Evolutionary conservation across 129 eudicot species (phyloP).

Genomic region (Arctium minus): DNA sequence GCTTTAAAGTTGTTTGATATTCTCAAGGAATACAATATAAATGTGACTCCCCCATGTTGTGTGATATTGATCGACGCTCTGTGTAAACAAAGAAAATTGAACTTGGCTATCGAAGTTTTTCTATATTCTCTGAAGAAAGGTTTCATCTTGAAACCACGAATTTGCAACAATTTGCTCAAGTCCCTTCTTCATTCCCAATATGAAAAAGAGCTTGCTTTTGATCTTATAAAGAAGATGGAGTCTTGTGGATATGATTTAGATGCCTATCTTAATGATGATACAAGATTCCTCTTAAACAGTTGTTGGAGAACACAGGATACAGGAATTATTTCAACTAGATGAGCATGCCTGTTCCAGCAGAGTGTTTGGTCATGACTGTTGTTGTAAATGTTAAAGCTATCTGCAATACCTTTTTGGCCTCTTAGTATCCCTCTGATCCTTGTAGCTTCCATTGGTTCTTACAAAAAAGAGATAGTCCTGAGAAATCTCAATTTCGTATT

Average conservation of each 20-base stretch:
- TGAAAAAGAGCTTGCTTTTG: conserved; percentile 26
- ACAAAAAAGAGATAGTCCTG: too few relatives aligned
- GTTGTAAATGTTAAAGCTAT: conserved; percentile 23
- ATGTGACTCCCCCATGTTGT: conserved; percentile 65
- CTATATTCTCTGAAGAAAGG: conserved; percentile 51
- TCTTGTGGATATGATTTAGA: conserved; percentile 57
- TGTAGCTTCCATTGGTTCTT: too few relatives aligned
- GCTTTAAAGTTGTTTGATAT: conserved; percentile 49
- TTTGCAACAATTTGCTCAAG: conserved; percentile 51
- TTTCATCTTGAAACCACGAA: conserved; percentile 45
- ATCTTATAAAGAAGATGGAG: conserved; percentile 53
- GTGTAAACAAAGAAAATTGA: conserved; percentile 38
- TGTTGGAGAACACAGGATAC: conserved; percentile 1
- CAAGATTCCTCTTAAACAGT: conserved; percentile 29
- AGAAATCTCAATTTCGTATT: too few relatives aligned
- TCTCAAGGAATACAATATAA: conserved; percentile 45
- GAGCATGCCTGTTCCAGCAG: background rate
- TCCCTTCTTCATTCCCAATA: conserved; percentile 36
- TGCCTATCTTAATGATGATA: conserved; percentile 35
- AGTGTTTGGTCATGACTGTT: background rate
- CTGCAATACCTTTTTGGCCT: too few relatives aligned
- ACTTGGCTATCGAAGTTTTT: conserved; percentile 48
- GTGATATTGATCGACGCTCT: conserved; percentile 60
- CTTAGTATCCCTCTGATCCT: too few relatives aligned
- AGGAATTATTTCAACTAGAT: conserved; percentile 10